phyloP scores from a whole-genome alignment of 2,329 filamentous ascomycete species.

The Atkinsonella hypoxylon region DNA sequence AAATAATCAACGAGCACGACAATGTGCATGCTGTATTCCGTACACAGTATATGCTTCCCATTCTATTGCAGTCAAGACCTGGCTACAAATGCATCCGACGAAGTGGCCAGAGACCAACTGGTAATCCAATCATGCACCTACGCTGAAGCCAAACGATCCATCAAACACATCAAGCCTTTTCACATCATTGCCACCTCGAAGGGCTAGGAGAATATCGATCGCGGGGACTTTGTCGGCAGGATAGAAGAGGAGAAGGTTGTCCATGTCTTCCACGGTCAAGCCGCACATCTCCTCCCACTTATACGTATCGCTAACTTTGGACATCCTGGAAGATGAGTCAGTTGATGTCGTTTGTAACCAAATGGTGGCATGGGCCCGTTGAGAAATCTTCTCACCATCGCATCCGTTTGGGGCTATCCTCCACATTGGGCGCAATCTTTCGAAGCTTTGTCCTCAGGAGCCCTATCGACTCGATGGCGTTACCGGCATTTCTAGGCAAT shows the following conservation, averaged over 20 bases:
- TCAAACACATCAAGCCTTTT: constrained; percentile 44
- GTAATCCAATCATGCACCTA: constrained; percentile 25
- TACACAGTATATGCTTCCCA: no score
- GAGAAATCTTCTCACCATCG: constrained; percentile 49
- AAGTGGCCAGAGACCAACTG: background rate
- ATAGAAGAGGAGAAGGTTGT: constrained; percentile 68
- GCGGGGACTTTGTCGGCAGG: constrained; percentile 40
- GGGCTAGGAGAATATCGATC: constrained; percentile 41
- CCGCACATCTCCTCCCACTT: constrained; percentile 72
- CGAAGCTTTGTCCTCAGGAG: constrained; percentile 67
- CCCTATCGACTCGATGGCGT: constrained; percentile 77
- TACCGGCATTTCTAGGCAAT: constrained; percentile 69
- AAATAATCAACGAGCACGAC: background rate
- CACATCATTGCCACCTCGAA: constrained; percentile 33
- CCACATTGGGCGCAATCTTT: constrained; percentile 56
- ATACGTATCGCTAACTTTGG: constrained; percentile 77
- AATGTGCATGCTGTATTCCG: background rate
- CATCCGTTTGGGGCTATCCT: constrained; percentile 81
- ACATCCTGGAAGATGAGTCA: constrained; percentile 54
- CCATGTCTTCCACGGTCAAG: constrained; percentile 77
- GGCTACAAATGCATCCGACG: background rate
- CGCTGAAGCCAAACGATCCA: constrained; percentile 46
- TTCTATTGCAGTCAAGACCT: background rate
- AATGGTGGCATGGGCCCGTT: background rate
- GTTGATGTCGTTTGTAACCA: no score